Conservation (phyloP, 257 asterid species). For the Fraxinus cuspidata region DNA sequence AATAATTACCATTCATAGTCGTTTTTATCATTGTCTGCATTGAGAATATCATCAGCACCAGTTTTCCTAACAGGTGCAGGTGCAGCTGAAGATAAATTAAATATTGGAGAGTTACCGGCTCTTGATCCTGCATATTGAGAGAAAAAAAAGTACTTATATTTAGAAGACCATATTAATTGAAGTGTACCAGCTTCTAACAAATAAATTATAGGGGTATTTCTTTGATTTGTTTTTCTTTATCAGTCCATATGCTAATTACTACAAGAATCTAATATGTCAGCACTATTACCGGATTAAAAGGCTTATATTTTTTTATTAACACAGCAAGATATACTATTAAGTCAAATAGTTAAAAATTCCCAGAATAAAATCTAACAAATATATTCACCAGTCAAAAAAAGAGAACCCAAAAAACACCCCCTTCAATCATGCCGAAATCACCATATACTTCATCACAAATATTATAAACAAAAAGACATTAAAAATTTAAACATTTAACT, state of each 20-base stretch:
- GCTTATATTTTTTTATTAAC: slow-evolving; percentile 15
- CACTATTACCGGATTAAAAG: not conserved
- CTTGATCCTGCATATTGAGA: slow-evolving; percentile 57
- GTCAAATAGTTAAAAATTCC: slow-evolving; percentile 23
- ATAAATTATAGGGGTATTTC: not conserved
- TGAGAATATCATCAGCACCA: slow-evolving; percentile 91
- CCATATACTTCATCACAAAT: not conserved
- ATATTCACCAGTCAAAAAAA: slow-evolving; percentile 31
- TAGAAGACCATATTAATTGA: not conserved
- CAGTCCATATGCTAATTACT: not conserved
- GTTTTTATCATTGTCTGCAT: slow-evolving; percentile 92
- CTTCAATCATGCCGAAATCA: slow-evolving; percentile 16
- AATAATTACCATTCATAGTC: slow-evolving; percentile 88
- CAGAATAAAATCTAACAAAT: slow-evolving; percentile 33
- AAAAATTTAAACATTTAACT: not conserved
- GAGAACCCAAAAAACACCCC: slow-evolving; percentile 28
- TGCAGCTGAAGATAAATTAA: slow-evolving; percentile 56
- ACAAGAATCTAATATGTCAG: not conserved
- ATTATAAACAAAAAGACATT: slow-evolving; percentile 6
- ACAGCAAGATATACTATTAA: slow-evolving; percentile 21
- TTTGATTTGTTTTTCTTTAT: not conserved
- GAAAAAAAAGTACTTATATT: not conserved
- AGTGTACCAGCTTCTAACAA: not conserved
- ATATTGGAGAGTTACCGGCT: slow-evolving; percentile 63
- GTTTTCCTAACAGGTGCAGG: slow-evolving; percentile 63